A percentile compares a stretch with the other conserved stretches of the same genome.
Evolutionary conservation across 2,329 filamentous ascomycete genomes (phyloP).

Genomic region (Chrysoporthe austroafricana): DNA sequence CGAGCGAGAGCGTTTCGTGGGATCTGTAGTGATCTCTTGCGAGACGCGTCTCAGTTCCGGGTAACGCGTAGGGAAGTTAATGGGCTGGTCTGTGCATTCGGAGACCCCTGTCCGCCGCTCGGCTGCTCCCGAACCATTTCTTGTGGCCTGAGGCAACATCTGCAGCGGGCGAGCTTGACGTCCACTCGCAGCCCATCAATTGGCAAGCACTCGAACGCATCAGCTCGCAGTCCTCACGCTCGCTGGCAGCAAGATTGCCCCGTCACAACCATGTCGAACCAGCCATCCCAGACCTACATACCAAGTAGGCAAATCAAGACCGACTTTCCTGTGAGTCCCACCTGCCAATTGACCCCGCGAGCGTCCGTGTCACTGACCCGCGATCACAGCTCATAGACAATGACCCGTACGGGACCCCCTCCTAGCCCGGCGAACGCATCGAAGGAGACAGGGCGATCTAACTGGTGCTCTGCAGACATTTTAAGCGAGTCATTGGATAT

Average conservation of each 20-base stretch:
- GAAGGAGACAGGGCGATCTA: constrained; percentile 35
- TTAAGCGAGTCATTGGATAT: constrained; percentile 88
- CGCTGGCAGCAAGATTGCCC: constrained; percentile 29
- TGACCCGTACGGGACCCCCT: constrained; percentile 76
- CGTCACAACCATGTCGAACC: constrained; percentile 44
- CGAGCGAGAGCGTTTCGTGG: neutral
- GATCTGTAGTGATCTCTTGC: neutral
- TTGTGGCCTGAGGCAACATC: constrained; percentile 11
- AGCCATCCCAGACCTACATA: constrained; percentile 54
- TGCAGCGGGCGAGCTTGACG: constrained; percentile 4
- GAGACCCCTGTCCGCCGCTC: constrained; percentile 4
- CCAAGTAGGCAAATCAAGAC: constrained; percentile 80
- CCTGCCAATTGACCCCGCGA: constrained; percentile 30
- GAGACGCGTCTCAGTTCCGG: constrained; percentile 24
- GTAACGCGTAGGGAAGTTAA: constrained; percentile 15
- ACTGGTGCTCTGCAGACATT: constrained; percentile 64
- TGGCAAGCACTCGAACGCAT: constrained; percentile 19
- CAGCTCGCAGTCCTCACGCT: constrained; percentile 17
- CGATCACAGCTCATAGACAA: constrained; percentile 87
- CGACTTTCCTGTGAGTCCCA: constrained; percentile 78
- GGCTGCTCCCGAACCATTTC: constrained; percentile 14
- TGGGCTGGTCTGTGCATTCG: constrained; percentile 18
- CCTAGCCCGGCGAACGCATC: neutral
- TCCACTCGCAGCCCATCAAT: constrained; percentile 24
- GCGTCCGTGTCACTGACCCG: constrained; percentile 18